Evolutionary conservation across 139 green algal genomes (phyloP).

Genomic region (Chlorella sp.): DNA sequence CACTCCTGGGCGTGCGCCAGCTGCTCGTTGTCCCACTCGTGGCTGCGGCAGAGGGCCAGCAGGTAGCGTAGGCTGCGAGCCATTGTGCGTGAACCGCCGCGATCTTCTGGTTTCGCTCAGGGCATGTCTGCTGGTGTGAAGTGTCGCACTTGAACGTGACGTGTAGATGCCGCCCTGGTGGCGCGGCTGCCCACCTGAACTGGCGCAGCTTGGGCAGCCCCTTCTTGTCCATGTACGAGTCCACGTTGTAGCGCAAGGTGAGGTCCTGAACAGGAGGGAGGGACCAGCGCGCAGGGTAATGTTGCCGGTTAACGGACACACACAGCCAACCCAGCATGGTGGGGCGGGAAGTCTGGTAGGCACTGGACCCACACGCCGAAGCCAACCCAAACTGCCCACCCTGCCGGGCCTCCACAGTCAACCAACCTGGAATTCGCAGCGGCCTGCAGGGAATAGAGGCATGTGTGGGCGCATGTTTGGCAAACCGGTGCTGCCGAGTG

Average conservation of each 20-base stretch:
- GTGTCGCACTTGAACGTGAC: too few species aligned
- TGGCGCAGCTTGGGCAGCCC: conserved; percentile 19
- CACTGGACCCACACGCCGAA: not conserved
- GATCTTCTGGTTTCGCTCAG: too few species aligned
- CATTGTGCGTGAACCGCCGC: too few species aligned
- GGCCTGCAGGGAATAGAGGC: not conserved
- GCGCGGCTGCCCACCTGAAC: not conserved
- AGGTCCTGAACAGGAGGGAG: conserved; percentile 39
- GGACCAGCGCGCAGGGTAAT: not conserved
- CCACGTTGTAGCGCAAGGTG: conserved; percentile 47
- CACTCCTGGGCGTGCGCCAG: not conserved
- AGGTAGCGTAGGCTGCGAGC: not conserved
- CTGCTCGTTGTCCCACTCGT: conserved; percentile 41
- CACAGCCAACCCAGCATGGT: not conserved
- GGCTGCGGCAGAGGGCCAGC: not conserved
- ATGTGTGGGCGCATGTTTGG: too few species aligned
- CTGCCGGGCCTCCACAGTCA: not conserved
- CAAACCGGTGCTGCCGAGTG: too few species aligned
- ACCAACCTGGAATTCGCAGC: conserved; percentile 53
- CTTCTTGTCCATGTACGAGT: not conserved
- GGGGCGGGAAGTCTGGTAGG: too few species aligned
- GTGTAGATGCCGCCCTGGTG: too few species aligned
- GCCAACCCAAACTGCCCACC: not conserved
- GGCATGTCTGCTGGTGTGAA: too few species aligned
- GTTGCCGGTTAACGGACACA: not conserved